Percentiles rank a stretch among this genome's conserved stretches.
These are phyloP conservation scores for Epichloe glyceriae DNA, from an alignment of 2,329 filamentous ascomycete species.

Conservation along the genomic window DNA sequence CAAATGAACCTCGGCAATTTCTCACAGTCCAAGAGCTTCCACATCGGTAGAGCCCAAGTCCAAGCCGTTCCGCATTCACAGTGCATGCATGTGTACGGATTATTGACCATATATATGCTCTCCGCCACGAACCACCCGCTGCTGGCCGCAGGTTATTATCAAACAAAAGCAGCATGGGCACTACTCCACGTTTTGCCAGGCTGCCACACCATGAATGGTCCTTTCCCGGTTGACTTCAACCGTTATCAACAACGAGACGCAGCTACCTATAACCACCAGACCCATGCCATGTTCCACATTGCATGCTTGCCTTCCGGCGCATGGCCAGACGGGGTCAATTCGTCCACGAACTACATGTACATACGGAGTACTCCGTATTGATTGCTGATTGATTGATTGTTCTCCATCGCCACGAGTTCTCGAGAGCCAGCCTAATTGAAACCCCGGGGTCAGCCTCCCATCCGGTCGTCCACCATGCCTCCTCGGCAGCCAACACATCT, in stretches of 20 bases:
- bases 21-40: too few species aligned
- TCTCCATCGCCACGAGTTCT: neutral
- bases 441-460: neutral
- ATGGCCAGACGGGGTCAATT: neutral
- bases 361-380: too few species aligned
- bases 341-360: neutral
- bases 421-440: neutral
- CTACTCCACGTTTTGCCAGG: neutral
- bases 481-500: too few species aligned
- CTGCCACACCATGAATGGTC: neutral
- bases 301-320: neutral
- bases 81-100: too few species aligned
- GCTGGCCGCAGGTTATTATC: neutral
- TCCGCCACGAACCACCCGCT: too few species aligned
- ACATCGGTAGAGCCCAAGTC: too few species aligned
- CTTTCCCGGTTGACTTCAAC: too few species aligned
- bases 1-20: too few species aligned
- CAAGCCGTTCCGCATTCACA: too few species aligned
- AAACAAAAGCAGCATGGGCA: neutral
- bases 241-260: neutral
- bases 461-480: too few species aligned
- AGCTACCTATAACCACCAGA: too few species aligned
- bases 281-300: neutral
- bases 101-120: too few species aligned
- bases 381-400: neutral